Evolutionary conservation across 73 alveolate genomes (phyloP).

Genomic region (Paraurostyla sp.): DNA sequence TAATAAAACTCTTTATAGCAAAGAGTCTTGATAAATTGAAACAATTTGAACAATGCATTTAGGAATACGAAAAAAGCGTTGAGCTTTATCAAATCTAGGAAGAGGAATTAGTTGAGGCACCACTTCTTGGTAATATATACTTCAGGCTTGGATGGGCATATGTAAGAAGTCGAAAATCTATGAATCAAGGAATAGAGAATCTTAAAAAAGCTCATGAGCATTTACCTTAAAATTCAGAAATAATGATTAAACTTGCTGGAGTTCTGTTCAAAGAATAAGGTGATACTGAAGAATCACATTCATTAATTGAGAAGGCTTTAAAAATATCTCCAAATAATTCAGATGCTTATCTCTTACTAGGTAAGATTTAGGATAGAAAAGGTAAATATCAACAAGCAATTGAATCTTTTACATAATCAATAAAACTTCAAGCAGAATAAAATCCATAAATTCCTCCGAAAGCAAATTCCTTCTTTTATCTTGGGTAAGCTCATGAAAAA

Average conservation of each 20-base stretch:
- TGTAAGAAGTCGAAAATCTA: constrained; percentile 6
- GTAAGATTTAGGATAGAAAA: constrained; percentile 38
- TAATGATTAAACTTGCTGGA: constrained; percentile 24
- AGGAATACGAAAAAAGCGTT: constrained; percentile 3
- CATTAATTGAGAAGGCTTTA: neutral
- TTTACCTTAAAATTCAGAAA: constrained; percentile 7
- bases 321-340: neutral
- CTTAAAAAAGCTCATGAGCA: constrained; percentile 28
- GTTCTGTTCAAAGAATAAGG: constrained; percentile 32
- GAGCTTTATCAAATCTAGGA: neutral
- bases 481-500: constrained; percentile 67
- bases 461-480: constrained; percentile 60
- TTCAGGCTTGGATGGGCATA: constrained; percentile 67
- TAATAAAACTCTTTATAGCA: neutral
- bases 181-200: constrained; percentile 42
- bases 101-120: neutral
- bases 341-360: constrained; percentile 31
- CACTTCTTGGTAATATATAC: constrained; percentile 1
- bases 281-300: neutral
- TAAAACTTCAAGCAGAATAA: constrained; percentile 33
- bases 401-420: neutral
- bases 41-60: neutral
- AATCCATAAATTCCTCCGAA: constrained; percentile 30
- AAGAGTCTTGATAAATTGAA: constrained; percentile 34
- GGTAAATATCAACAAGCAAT: neutral